Percentiles rank a stretch among this genome's conserved stretches.
Evolutionary conservation across 352 stramenopile species (phyloP).

Genomic region (Phytophthora sansomeana): DNA sequence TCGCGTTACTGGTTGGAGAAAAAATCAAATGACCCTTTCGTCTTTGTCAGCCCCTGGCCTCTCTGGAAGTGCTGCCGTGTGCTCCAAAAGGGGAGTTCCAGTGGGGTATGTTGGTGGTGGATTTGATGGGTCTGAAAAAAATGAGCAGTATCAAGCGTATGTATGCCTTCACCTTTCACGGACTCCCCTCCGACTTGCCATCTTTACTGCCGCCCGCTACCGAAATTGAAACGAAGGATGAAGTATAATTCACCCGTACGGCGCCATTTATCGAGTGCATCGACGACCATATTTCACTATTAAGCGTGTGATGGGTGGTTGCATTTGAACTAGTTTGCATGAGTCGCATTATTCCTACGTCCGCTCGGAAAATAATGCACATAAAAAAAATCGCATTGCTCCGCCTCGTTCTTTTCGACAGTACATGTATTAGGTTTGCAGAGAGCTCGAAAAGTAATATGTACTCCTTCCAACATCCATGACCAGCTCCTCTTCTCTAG

Average conservation of each 20-base stretch:
- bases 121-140: conserved; percentile 42
- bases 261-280: too few species aligned
- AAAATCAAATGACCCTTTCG: conserved; percentile 45
- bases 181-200: conserved; percentile 34
- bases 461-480: background rate
- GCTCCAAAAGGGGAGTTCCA: conserved; percentile 35
- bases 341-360: too few species aligned
- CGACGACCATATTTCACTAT: too few species aligned
- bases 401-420: too few species aligned
- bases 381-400: too few species aligned
- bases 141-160: conserved; percentile 46
- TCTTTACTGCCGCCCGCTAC: conserved; percentile 19
- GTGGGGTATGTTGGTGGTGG: conserved; percentile 46
- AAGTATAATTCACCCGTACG: too few species aligned
- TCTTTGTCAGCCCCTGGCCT: conserved; percentile 34
- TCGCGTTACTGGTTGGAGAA: conserved; percentile 33
- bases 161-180: conserved; percentile 35
- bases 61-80: conserved; percentile 43
- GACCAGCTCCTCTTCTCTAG: background rate
- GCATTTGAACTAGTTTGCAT: too few species aligned
- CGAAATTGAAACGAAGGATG: conserved; percentile 30
- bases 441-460: too few species aligned
- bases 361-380: too few species aligned
- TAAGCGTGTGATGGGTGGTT: too few species aligned
- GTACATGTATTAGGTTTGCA: too few species aligned